Conservation (phyloP, 2,329 filamentous ascomycete genomes). For the Penicillium sp. region DNA sequence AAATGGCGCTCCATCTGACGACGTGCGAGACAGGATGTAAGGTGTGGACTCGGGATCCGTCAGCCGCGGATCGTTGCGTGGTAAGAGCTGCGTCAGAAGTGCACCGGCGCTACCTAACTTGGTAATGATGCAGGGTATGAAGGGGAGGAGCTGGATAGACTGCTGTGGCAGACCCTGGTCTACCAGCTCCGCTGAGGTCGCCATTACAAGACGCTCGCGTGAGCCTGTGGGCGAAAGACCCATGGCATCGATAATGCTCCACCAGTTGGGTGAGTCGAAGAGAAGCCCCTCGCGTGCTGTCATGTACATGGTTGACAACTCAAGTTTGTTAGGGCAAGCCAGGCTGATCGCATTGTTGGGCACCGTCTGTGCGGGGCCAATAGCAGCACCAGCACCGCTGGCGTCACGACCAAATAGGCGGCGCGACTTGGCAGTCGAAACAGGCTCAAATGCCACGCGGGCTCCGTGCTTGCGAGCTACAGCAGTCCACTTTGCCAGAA, state of each 20-base stretch:
- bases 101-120: constrained; percentile 79
- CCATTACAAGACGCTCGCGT: constrained; percentile 67
- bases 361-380: constrained; percentile 50
- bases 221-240: constrained; percentile 69
- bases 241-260: constrained; percentile 74
- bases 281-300: constrained; percentile 67
- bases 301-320: constrained; percentile 76
- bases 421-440: constrained; percentile 76
- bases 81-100: constrained; percentile 71
- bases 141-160: constrained; percentile 80
- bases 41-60: constrained; percentile 61
- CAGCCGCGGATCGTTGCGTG: constrained; percentile 67
- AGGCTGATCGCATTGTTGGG: constrained; percentile 69
- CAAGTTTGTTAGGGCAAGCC: constrained; percentile 78
- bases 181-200: constrained; percentile 69
- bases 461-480: constrained; percentile 59
- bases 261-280: constrained; percentile 74
- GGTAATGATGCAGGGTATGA: constrained; percentile 79
- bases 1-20: constrained; percentile 57
- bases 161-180: constrained; percentile 83
- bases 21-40: constrained; percentile 70
- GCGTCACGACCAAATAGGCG: constrained; percentile 59
- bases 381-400: constrained; percentile 24
- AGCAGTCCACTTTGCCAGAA: constrained; percentile 69
- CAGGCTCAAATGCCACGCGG: constrained; percentile 80